Percentiles rank a stretch among this genome's conserved stretches.
These are phyloP conservation scores for Lunularia cruciata DNA, from an alignment of 225 moss, liverwort and hornwort species.

Conservation along the genomic window DNA sequence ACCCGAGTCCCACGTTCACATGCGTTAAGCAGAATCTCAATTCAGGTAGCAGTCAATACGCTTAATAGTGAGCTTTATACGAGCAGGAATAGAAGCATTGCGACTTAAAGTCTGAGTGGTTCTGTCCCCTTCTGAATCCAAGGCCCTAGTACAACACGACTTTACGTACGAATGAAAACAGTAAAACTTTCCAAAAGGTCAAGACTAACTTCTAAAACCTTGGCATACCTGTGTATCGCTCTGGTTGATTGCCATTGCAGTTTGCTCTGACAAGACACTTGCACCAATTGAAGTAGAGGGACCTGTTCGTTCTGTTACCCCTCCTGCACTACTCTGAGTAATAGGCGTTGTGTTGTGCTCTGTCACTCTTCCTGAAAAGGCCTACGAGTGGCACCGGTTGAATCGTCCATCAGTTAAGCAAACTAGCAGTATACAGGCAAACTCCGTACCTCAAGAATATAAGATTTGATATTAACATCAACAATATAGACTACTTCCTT, in stretches of 20 bases:
- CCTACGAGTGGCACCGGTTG: slow-evolving; percentile 10
- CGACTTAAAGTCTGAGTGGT: not conserved
- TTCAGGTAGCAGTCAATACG: not conserved
- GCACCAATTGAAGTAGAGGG: not conserved
- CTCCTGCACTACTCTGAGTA: not conserved
- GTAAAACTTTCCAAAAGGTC: too few relatives aligned
- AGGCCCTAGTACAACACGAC: too few relatives aligned
- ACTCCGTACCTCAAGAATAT: too few relatives aligned
- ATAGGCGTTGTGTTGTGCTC: slow-evolving; percentile 3
- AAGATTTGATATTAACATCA: too few relatives aligned
- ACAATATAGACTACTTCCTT: too few relatives aligned
- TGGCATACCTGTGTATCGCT: slow-evolving; percentile 2
- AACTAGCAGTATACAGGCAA: too few relatives aligned
- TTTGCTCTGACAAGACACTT: not conserved
- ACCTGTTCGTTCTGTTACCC: not conserved
- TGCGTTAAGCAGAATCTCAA: not conserved
- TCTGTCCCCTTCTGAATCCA: too few relatives aligned
- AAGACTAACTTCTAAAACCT: not conserved
- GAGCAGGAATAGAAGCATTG: not conserved
- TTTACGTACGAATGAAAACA: too few relatives aligned
- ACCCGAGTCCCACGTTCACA: not conserved
- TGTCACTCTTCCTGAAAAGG: slow-evolving; percentile 18
- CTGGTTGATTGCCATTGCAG: not conserved
- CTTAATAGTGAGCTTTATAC: not conserved
- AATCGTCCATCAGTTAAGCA: too few relatives aligned